These are phyloP conservation scores for Musa itinerans DNA, from an alignment of 176 grass and related monocot genomes.

Conservation along the genomic window DNA sequence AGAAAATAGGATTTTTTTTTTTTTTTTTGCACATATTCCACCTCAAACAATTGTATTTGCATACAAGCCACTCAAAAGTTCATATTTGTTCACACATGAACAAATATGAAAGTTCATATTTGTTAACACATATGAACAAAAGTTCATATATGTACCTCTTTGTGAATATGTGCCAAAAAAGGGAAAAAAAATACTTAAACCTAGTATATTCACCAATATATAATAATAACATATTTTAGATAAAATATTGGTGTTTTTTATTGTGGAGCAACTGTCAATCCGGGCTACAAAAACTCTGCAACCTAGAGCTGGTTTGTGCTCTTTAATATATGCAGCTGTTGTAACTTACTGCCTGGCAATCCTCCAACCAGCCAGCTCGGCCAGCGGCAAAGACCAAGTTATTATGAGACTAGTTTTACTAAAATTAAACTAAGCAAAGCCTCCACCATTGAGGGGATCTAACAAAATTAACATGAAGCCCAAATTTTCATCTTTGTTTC, in stretches of 20 bases:
- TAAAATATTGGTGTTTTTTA: neutral
- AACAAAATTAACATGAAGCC: slow-evolving; percentile 16
- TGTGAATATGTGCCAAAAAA: no score
- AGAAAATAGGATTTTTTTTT: neutral
- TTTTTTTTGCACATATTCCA: neutral
- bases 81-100: neutral
- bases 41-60: neutral
- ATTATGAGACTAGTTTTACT: slow-evolving; percentile 16
- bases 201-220: no score
- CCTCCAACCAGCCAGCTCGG: slow-evolving; percentile 43
- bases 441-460: slow-evolving; percentile 5
- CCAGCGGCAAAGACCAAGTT: slow-evolving; percentile 35
- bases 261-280: slow-evolving; percentile 39
- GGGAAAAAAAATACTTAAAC: no score
- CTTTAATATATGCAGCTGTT: slow-evolving; percentile 39
- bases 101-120: neutral
- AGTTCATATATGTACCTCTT: no score
- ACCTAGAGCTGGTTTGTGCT: slow-evolving; percentile 46
- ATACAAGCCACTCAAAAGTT: neutral
- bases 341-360: slow-evolving; percentile 38
- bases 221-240: neutral
- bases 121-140: no score
- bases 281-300: slow-evolving; percentile 35
- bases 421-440: slow-evolving; percentile 9
- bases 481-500: no score